Conservation (phyloP, 2,329 filamentous ascomycete genomes). For the Dendrostoma leiphaemia region DNA sequence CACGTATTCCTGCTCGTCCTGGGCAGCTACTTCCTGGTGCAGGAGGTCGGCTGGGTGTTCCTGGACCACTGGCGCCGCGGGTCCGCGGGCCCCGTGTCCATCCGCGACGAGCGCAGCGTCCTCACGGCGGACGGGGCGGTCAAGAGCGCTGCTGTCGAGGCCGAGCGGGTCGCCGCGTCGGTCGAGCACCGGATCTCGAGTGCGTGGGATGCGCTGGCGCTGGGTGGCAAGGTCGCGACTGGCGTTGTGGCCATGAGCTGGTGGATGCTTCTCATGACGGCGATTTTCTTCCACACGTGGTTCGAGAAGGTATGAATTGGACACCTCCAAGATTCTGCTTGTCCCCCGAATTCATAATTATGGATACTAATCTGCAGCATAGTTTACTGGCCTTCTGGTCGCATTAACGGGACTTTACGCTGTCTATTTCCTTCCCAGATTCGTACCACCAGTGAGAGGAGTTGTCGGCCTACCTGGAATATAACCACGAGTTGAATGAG, state of each 20-base stretch:
- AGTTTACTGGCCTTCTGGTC: conserved; percentile 54
- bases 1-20: conserved; percentile 92
- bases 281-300: conserved; percentile 98
- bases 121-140: conserved; percentile 65
- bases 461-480: conserved; percentile 52
- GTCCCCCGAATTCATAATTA: too few species aligned
- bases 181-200: conserved; percentile 23
- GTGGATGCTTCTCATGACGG: conserved; percentile 99
- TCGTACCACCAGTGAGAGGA: conserved; percentile 43
- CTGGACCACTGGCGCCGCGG: conserved; percentile 37
- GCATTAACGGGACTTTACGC: conserved; percentile 45
- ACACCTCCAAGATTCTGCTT: too few species aligned
- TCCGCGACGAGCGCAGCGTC: conserved; percentile 62
- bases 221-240: conserved; percentile 55
- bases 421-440: conserved; percentile 52
- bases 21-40: conserved; percentile 75
- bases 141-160: conserved; percentile 55
- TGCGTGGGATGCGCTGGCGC: conserved; percentile 33
- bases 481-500: conserved; percentile 26
- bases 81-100: conserved; percentile 26
- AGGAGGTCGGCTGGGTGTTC: conserved; percentile 70
- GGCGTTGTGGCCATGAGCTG: conserved; percentile 68
- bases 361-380: too few species aligned
- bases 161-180: conserved; percentile 22
- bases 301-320: conserved; percentile 75